Base-by-base conservation (phyloP, 2,329 filamentous ascomycete genomes). In the Cercospora zeina region DNA sequence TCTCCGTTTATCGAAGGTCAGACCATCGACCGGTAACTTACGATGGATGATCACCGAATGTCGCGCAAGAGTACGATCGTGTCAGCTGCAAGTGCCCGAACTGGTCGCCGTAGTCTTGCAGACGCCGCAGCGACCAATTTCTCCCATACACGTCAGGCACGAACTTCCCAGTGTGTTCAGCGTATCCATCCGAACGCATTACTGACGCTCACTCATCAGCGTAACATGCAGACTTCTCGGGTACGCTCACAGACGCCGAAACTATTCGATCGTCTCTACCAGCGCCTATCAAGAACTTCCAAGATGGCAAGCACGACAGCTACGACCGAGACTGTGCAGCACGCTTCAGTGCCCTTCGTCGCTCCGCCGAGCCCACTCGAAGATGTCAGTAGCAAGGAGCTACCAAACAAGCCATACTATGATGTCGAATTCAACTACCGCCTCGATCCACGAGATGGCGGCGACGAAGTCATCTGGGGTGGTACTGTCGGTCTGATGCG, bases 401-500 rank as follows among this genome's bases (percentile, higher is more conserved):
- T 42, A 3, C 27, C 36, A 30, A 27, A 30, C 13, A 58, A 58
- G 56, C 42, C 45, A 6, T 53, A 57, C 34, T 51, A 57, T 19
- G 59, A 62, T 47, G 37, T 53, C 24, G 57, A 37, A 13, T 50
- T 62, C 55, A 64, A 61, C 36, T 64, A 61, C 31, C 57, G 57
- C 37, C 62, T 64, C 13, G 62, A 64, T 21, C 53, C 54, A 1
- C 33, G 58, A 16, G 51, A 61, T 34, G 62, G 62, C 16, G 62
- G 62, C 8, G 49, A 61, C 30, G 58, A 61, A 34, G 47, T 55
- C n/a, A 61, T 61, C 33, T 56, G 53, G 54, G 57, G 58, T 13
- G 62, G 62, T 16, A 61, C 58, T 31, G 51, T 55, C 10, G 62
- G 42, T 30, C 30, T 34, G 33, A 56, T 56, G 37, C 62, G 62